Evolutionary conservation across 192 early-diverging fungal species (phyloP).

Genomic region (Haplosporangium gracile): DNA sequence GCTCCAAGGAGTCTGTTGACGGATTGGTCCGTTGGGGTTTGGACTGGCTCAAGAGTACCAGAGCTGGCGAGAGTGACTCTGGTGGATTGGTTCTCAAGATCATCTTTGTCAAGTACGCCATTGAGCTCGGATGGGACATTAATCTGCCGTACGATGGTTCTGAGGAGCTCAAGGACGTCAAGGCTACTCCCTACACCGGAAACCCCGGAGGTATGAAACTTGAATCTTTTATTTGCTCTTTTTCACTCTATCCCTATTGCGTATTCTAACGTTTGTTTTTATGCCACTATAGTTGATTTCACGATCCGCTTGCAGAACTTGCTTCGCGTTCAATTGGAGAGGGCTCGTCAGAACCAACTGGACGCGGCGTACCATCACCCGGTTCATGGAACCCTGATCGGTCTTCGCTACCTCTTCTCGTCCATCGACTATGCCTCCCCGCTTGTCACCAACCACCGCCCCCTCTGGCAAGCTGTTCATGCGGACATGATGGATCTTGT

Average conservation of each 20-base stretch:
- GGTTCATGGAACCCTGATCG: constrained; percentile 68
- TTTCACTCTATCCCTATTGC: neutral
- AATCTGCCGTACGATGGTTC: constrained; percentile 27
- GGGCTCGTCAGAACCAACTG: constrained; percentile 62
- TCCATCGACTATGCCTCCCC: constrained; percentile 69
- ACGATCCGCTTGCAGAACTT: constrained; percentile 64
- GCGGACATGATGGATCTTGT: constrained; percentile 61
- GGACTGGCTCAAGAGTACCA: constrained; percentile 70
- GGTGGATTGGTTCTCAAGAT: constrained; percentile 85
- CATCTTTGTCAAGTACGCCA: constrained; percentile 84
- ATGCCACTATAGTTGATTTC: constrained; percentile 59
- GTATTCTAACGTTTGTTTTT: neutral
- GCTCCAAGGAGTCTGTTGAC: constrained; percentile 57
- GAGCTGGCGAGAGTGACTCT: constrained; percentile 85
- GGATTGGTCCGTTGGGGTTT: constrained; percentile 73
- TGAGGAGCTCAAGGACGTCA: constrained; percentile 17
- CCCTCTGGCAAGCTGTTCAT: constrained; percentile 67
- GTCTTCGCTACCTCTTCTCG: constrained; percentile 70
- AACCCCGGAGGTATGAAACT: constrained; percentile 31
- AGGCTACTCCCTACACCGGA: constrained; percentile 20
- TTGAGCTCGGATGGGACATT: constrained; percentile 60
- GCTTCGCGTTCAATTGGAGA: constrained; percentile 62
- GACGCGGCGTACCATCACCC: constrained; percentile 66
- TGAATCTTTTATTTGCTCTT: neutral
- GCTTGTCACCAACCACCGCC: constrained; percentile 57